Evolutionary conservation across 164 flowering plant genomes (phyloP).

Genomic region (Chloranthus sessilifolius): DNA sequence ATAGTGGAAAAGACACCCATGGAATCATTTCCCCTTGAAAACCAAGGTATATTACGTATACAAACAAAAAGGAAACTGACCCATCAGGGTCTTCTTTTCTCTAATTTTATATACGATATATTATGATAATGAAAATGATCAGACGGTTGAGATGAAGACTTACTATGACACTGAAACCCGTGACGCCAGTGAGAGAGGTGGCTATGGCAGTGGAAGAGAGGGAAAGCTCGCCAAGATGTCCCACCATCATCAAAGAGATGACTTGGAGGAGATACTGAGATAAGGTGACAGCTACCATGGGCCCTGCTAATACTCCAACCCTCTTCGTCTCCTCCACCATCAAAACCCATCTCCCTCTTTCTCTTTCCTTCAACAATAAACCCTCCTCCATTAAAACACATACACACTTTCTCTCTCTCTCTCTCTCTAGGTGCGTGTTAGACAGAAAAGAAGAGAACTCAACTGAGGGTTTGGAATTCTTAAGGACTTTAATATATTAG

Average conservation of each 20-base stretch:
- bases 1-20: no score
- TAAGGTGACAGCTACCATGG: constrained; percentile 33
- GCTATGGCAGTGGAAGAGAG: constrained; percentile 51
- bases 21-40: no score
- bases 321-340: constrained; percentile 28
- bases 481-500: no score
- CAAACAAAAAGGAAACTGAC: no score
- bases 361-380: constrained; percentile 3
- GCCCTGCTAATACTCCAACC: constrained; percentile 34
- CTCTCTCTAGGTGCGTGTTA: no score
- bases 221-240: constrained; percentile 48
- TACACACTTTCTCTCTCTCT: no score
- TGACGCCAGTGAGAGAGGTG: constrained; percentile 37
- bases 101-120: no score
- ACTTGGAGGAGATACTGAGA: constrained; percentile 31
- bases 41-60: no score
- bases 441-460: not conserved
- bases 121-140: not conserved
- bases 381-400: constrained; percentile 27
- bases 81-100: no score
- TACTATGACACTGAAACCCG: constrained; percentile 51
- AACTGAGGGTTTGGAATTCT: no score
- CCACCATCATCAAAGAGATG: constrained; percentile 53
- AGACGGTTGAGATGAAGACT: constrained; percentile 5
- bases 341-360: constrained; percentile 14